These are phyloP conservation scores for Dipteronia sinensis DNA, from an alignment of 345 rosid genomes.

Conservation along the genomic window DNA sequence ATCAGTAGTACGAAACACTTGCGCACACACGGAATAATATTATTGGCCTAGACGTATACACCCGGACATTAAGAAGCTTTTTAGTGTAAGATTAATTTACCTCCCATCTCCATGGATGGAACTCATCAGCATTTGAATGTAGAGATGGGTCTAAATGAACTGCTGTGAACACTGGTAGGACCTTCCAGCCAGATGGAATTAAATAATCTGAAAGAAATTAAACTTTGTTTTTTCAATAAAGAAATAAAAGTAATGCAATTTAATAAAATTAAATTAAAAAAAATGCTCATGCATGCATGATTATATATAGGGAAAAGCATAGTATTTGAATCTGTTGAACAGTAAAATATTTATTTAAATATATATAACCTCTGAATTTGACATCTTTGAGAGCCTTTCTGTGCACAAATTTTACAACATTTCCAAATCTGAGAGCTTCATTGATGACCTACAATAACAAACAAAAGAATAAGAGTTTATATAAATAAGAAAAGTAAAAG, in stretches of 20 bases:
- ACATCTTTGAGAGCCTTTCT: slow-evolving; percentile 62
- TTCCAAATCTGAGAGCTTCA: slow-evolving; percentile 59
- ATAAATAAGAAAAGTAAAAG: neutral
- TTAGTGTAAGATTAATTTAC: slow-evolving; percentile 19
- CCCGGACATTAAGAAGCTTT: too few relatives aligned
- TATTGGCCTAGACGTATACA: too few relatives aligned
- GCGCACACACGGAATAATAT: neutral
- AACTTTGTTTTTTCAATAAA: neutral
- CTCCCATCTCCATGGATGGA: slow-evolving; percentile 72
- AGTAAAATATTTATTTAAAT: neutral
- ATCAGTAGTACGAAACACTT: too few relatives aligned
- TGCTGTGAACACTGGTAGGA: slow-evolving; percentile 59
- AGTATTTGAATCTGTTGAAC: neutral
- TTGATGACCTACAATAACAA: slow-evolving; percentile 54
- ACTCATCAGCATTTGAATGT: slow-evolving; percentile 43
- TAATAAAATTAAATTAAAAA: neutral
- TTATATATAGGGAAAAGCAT: slow-evolving; percentile 5
- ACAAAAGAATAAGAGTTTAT: neutral
- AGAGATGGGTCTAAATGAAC: slow-evolving; percentile 54
- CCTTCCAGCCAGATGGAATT: slow-evolving; percentile 65
- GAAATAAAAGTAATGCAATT: slow-evolving; percentile 13
- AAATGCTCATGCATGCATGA: slow-evolving; percentile 32
- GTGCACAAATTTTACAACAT: slow-evolving; percentile 63
- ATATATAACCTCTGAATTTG: slow-evolving; percentile 44
- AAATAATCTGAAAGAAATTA: slow-evolving; percentile 35